Conservation (phyloP, 768 basidiomycete genomes). For the Leccinum subtestaceum region DNA sequence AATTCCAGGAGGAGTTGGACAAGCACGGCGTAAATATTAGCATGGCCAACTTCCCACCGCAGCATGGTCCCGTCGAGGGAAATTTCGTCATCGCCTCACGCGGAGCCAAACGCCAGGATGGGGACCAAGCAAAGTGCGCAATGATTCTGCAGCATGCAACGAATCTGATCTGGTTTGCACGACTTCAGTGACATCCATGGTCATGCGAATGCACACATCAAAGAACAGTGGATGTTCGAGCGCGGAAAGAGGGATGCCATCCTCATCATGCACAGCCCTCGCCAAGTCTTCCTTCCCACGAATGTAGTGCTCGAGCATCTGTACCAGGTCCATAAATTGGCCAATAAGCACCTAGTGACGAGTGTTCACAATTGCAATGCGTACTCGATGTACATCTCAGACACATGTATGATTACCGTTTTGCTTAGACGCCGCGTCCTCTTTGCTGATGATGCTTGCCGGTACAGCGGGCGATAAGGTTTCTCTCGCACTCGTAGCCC, state of each 20-base stretch:
- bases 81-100: slow-evolving; percentile 24
- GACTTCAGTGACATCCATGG: slow-evolving; percentile 13
- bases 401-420: slow-evolving; percentile 14
- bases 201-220: slow-evolving; percentile 27
- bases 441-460: not conserved
- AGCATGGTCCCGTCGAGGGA: slow-evolving; percentile 18
- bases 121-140: slow-evolving; percentile 18
- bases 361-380: slow-evolving; percentile 30
- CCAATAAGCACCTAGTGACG: slow-evolving; percentile 33
- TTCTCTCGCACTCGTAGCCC: slow-evolving; percentile 21
- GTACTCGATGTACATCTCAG: slow-evolving; percentile 32
- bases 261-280: slow-evolving; percentile 33
- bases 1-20: slow-evolving; percentile 19
- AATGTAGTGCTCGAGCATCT: slow-evolving; percentile 26
- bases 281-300: slow-evolving; percentile 16
- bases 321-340: slow-evolving; percentile 23
- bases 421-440: not conserved
- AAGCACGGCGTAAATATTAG: slow-evolving; percentile 9
- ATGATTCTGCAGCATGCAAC: not conserved
- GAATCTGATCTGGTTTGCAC: not conserved
- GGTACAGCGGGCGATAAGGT: slow-evolving; percentile 21
- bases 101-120: slow-evolving; percentile 12
- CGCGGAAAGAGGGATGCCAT: slow-evolving; percentile 29
- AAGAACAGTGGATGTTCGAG: slow-evolving; percentile 32
- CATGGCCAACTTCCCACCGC: slow-evolving; percentile 18